Evolutionary conservation across 116 monocot genomes (phyloP).

Genomic region (Papilionanthe hybrid): DNA sequence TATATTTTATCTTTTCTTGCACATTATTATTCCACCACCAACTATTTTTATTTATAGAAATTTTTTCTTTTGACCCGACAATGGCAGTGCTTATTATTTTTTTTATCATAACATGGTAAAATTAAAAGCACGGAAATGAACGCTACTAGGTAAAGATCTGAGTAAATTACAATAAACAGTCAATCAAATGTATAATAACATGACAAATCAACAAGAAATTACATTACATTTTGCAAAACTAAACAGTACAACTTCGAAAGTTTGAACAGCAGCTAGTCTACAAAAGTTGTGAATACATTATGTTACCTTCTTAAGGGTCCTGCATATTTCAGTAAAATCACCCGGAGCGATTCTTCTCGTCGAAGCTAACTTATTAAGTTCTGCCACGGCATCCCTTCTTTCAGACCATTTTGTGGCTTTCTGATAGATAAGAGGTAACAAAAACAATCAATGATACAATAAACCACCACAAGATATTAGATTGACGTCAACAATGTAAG

Average conservation of each 20-base stretch:
- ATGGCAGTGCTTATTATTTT: too few species aligned
- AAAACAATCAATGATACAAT: not conserved
- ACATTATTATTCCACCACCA: too few species aligned
- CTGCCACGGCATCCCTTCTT: slow-evolving; percentile 97
- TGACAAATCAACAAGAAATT: not conserved
- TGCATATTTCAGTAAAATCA: slow-evolving; percentile 89
- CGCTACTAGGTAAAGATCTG: not conserved
- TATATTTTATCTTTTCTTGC: too few species aligned
- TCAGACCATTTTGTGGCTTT: slow-evolving; percentile 99
- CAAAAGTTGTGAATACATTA: slow-evolving; percentile 4
- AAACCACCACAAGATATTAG: not conserved
- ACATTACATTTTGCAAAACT: not conserved
- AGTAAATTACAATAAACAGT: not conserved
- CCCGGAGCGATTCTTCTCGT: slow-evolving; percentile 91
- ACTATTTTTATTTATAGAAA: too few species aligned
- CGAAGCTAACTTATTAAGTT: slow-evolving; percentile 90
- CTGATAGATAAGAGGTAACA: slow-evolving; percentile 37
- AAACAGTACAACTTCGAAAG: not conserved
- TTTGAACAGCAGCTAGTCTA: not conserved
- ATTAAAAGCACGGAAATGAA: not conserved
- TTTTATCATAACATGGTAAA: not conserved
- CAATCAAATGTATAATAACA: not conserved
- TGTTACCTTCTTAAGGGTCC: slow-evolving; percentile 88
- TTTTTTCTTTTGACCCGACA: too few species aligned
- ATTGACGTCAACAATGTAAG: not conserved